Evolutionary conservation across 345 rosid genomes (phyloP), one percentile per base, ranked within the genome.

Genomic region (Pistacia atlantica): DNA sequence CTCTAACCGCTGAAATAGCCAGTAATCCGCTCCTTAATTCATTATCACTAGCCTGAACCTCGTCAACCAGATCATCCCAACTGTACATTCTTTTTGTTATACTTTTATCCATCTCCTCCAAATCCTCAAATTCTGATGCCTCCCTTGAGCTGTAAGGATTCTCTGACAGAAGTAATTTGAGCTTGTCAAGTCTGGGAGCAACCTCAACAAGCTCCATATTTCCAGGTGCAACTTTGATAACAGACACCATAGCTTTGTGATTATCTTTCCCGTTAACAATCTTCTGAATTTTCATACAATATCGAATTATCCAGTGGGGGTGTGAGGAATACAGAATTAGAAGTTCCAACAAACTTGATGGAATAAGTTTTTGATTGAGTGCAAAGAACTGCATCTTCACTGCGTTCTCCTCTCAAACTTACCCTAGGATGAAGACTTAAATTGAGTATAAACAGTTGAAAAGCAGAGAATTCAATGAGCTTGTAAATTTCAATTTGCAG

Each of bases 361-460:
- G 90, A 87, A 74, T 79, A 93, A 59, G 99, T 93, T 80, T 93
- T 96, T 0, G 93, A 92, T 63, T 73, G 88, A 11, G 98, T 95
- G 80, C 99, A 96, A 60, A 95, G 87, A 77, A 93, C 99, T 4
- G 97, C 96, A 78, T 93, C 93, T 76, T 95, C 99, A 86, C 92
- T 90, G 20, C 87, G 85, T 79, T 90, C 88, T 58, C 98, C 98
- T 70, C 98, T 91, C 64, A 95, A 82, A 48, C 88, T 86, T 17
- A 92, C 95, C 81, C 97, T 93, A 42, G 45, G 78, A 69, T 54
- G 20, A 61, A 64, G 64, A 64, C 33, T 8, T 35, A 42, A 65
- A 57, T 45, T 46, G 0, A 68, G 45, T 31, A 52, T 28, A 12
- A 69, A 63, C 16, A 59, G 59, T 33, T 37, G 22, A 75, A 42